Evolutionary conservation across 2,329 filamentous ascomycete genomes (phyloP).

Genomic region (Emericellopsis cladophorae): DNA sequence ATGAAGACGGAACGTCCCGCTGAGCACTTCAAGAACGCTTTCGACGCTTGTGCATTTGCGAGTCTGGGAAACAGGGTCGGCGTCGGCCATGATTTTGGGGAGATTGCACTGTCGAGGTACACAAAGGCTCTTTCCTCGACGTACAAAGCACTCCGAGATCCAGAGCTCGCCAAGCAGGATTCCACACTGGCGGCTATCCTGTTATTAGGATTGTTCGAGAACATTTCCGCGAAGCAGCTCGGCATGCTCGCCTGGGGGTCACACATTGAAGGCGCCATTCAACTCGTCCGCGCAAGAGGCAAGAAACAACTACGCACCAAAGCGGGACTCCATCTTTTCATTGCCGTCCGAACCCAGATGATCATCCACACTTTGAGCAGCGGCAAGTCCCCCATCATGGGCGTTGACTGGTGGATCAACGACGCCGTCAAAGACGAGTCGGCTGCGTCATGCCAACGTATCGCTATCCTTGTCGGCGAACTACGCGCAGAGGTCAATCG

Average conservation of each 20-base stretch:
- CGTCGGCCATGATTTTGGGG: constrained; percentile 17
- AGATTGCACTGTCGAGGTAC: constrained; percentile 36
- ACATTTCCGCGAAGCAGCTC: constrained; percentile 40
- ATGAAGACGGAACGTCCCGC: constrained; percentile 29
- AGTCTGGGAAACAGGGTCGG: constrained; percentile 39
- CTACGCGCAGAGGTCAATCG: constrained; percentile 40
- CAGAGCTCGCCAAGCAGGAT: constrained; percentile 36
- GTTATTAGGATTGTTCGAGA: constrained; percentile 48
- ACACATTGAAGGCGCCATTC: constrained; percentile 51
- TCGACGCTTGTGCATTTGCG: constrained; percentile 46
- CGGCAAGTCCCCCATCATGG: constrained; percentile 38
- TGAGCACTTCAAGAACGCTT: constrained; percentile 40
- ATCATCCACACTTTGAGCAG: constrained; percentile 44
- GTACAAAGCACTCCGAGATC: constrained; percentile 38
- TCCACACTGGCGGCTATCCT: constrained; percentile 46
- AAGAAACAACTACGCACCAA: constrained; percentile 40
- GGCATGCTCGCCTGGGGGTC: constrained; percentile 48
- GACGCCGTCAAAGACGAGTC: constrained; percentile 36
- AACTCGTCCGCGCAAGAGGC: constrained; percentile 44
- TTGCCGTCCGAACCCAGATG: constrained; percentile 48
- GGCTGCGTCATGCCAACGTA: constrained; percentile 33
- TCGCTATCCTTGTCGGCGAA: constrained; percentile 41
- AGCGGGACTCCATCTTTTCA: constrained; percentile 41
- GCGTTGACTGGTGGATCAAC: constrained; percentile 46
- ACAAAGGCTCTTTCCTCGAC: constrained; percentile 39